phyloP scores from a whole-genome alignment of 345 rosid genomes.

The Erucastrum elatum region DNA sequence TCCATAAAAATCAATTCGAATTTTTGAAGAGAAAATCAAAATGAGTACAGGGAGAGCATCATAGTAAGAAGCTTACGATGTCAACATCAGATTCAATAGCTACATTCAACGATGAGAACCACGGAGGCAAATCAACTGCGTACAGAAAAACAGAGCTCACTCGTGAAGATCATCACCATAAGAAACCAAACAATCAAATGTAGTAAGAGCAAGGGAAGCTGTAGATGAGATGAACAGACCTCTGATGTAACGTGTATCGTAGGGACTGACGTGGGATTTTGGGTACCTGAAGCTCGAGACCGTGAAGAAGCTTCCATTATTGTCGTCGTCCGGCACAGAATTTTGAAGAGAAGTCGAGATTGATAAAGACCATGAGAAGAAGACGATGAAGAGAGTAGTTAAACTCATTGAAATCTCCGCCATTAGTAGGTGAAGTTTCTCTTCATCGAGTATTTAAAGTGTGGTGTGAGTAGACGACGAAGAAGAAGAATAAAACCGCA shows the following conservation, averaged over 20 bases:
- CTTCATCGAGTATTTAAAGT: neutral
- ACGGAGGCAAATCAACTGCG: slow-evolving; percentile 88
- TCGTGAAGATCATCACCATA: neutral
- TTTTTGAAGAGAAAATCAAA: neutral
- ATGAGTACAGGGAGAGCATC: neutral
- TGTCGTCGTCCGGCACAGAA: slow-evolving; percentile 17
- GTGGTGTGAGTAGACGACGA: neutral
- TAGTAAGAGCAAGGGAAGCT: neutral
- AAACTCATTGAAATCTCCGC: slow-evolving; percentile 25
- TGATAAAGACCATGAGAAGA: slow-evolving; percentile 14
- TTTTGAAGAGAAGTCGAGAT: slow-evolving; percentile 18
- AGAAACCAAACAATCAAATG: neutral
- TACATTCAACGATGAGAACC: slow-evolving; percentile 82
- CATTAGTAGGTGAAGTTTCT: slow-evolving; percentile 1
- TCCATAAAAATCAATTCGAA: neutral
- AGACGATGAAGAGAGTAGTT: neutral
- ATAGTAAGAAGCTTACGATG: slow-evolving; percentile 59
- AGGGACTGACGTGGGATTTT: slow-evolving; percentile 54
- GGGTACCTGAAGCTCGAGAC: slow-evolving; percentile 76
- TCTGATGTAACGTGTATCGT: slow-evolving; percentile 69
- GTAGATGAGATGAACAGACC: slow-evolving; percentile 39
- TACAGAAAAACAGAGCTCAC: slow-evolving; percentile 24
- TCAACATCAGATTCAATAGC: slow-evolving; percentile 73
- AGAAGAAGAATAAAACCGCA: neutral
- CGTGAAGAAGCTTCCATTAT: slow-evolving; percentile 40